Evolutionary conservation across 495 filamentous ascomycete genomes (phyloP).

Genomic region (Penicillium mononematosum): DNA sequence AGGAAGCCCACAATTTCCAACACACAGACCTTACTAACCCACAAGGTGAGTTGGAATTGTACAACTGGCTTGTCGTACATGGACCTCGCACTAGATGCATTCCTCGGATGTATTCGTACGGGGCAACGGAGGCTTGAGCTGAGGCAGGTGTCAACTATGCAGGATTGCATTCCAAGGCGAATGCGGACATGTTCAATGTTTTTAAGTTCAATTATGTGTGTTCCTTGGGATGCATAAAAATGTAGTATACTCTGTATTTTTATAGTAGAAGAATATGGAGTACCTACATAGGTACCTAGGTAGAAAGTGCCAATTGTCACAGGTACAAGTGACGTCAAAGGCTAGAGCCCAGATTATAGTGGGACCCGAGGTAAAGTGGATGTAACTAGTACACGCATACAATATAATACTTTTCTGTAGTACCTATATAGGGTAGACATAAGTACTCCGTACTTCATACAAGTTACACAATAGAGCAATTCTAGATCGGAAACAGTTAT

Average conservation of each 20-base stretch:
- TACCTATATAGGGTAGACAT: no score
- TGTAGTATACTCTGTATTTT: not conserved
- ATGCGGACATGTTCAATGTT: no score
- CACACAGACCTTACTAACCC: not conserved
- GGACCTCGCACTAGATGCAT: slow-evolving; percentile 10
- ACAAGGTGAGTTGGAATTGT: not conserved
- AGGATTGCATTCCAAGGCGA: slow-evolving; percentile 1
- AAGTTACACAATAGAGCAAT: not conserved
- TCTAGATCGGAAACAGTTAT: not conserved
- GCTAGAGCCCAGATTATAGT: slow-evolving; percentile 12
- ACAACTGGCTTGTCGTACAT: slow-evolving; percentile 6
- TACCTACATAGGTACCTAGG: no score
- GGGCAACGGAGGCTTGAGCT: not conserved
- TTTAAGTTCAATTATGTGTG: not conserved
- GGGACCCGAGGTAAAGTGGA: slow-evolving; percentile 11
- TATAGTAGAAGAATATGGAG: no score
- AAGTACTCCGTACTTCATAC: no score
- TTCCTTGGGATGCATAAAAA: not conserved
- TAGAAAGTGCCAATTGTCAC: not conserved
- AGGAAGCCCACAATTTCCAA: not conserved
- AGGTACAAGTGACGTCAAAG: slow-evolving; percentile 11
- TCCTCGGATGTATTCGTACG: slow-evolving; percentile 3
- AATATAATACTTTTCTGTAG: no score
- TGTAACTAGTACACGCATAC: slow-evolving; percentile 7
- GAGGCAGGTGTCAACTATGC: slow-evolving; percentile 3